These are phyloP conservation scores for Fusarium concolor DNA, from an alignment of 2,329 filamentous ascomycete species.

Conservation along the genomic window DNA sequence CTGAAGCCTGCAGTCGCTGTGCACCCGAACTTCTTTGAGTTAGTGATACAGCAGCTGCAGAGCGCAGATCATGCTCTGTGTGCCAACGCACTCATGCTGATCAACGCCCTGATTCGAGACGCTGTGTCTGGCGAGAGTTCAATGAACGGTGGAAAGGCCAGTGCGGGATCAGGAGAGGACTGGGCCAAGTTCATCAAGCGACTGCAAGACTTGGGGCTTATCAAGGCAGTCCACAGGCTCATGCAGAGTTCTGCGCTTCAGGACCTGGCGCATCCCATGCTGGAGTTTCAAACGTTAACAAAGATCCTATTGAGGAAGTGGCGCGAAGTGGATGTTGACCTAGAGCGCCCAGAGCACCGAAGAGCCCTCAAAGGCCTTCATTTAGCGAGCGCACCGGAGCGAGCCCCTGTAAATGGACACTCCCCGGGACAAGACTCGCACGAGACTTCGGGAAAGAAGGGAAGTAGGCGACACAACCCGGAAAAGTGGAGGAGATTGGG, in stretches of 20 bases:
- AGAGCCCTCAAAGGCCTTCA: conserved; percentile 88
- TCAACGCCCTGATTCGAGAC: conserved; percentile 95
- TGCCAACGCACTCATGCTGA: conserved; percentile 92
- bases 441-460: conserved; percentile 61
- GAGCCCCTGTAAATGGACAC: conserved; percentile 54
- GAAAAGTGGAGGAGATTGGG: conserved; percentile 94
- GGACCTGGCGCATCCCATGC: conserved; percentile 86
- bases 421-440: conserved; percentile 53
- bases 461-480: conserved; percentile 79
- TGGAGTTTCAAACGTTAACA: conserved; percentile 93
- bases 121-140: conserved; percentile 81
- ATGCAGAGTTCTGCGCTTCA: conserved; percentile 96
- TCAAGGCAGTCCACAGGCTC: conserved; percentile 88
- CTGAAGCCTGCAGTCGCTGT: conserved; percentile 91
- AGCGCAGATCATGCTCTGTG: conserved; percentile 96
- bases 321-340: conserved; percentile 84
- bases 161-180: conserved; percentile 66
- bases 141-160: conserved; percentile 45
- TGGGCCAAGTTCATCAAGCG: conserved; percentile 97
- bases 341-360: conserved; percentile 89
- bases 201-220: conserved; percentile 91
- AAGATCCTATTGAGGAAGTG: conserved; percentile 90
- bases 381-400: conserved; percentile 79
- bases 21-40: conserved; percentile 93
- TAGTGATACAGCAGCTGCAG: conserved; percentile 89